These are phyloP conservation scores for Termitomyces sp. DNA, from an alignment of 768 basidiomycete species.

Conservation along the genomic window DNA sequence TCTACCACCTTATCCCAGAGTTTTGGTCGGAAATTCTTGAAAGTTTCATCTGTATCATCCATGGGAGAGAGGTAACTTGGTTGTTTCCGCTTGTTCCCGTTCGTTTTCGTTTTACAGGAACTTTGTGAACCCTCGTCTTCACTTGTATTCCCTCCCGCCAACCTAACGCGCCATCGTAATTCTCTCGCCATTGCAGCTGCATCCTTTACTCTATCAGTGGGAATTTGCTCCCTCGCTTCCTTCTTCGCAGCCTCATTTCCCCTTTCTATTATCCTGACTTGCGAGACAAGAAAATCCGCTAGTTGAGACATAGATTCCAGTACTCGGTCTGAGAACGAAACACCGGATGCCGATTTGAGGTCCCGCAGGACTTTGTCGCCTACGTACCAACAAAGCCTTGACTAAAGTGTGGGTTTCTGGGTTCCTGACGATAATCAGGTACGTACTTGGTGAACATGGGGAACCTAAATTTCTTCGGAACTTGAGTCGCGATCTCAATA, in stretches of 20 bases:
- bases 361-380: slow-evolving; percentile 77
- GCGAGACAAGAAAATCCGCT: slow-evolving; percentile 74
- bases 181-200: slow-evolving; percentile 77
- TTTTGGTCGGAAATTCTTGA: slow-evolving; percentile 67
- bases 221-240: slow-evolving; percentile 78
- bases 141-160: slow-evolving; percentile 55
- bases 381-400: slow-evolving; percentile 86
- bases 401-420: not conserved
- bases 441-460: slow-evolving; percentile 72
- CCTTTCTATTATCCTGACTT: slow-evolving; percentile 67
- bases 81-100: slow-evolving; percentile 39
- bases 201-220: slow-evolving; percentile 78
- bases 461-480: slow-evolving; percentile 89
- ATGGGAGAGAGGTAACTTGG: slow-evolving; percentile 18
- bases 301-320: slow-evolving; percentile 67
- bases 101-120: slow-evolving; percentile 15
- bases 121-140: slow-evolving; percentile 52
- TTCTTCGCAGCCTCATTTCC: slow-evolving; percentile 67
- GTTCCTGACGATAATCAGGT: not conserved
- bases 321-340: slow-evolving; percentile 42
- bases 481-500: slow-evolving; percentile 89
- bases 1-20: slow-evolving; percentile 54
- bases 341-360: slow-evolving; percentile 44
- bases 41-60: slow-evolving; percentile 22
- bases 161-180: slow-evolving; percentile 74